Evolutionary conservation across 1,139 yeast genomes (phyloP), one percentile per base, ranked within the genome.

Genomic region (Blastobotrys raffinosifermentans): DNA sequence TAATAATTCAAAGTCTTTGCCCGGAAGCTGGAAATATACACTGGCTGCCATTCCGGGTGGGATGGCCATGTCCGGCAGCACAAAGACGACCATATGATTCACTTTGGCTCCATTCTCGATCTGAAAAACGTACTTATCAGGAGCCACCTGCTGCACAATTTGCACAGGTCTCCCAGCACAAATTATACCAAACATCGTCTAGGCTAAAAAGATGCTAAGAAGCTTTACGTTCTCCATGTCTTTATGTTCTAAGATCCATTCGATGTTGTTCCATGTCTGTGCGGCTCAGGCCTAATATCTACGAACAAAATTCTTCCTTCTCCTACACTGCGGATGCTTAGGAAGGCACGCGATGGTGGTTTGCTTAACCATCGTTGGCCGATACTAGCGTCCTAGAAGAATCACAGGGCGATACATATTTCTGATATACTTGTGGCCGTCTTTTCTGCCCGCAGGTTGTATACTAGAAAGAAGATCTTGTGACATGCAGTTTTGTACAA

Each of bases 21-120:
- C 72, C 1, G 95, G 94, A 39, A 87, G 63, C 57, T 91, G 95
- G 61, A 87, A 89, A 60, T 83, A 91, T 2, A 91, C 85, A 32
- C 89, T 70, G 0, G 96, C 97, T 0, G 91, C 78, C 51, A 69
- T 80, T 37, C 73, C 73, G 1, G 76, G 71, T 39, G 89, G 95
- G 32, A 83, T 65, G 4, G 66, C 68, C 2, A 72, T 70, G 40
- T 77, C 82, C 2, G 96, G 96, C 8, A 86, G 68, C 26, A 84
- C 64, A 53, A 86, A 86, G 14, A 86, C 66, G 2, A 91, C 80
- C 36, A 86, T 69, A 54, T 83, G 89, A 33, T 86, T 79, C 26
- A 81, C 69, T 41, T 69, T 70, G 17, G 78, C 66, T 0, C 84
- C 86, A 55, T 79, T 77, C 39, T 72, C 70, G 4, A 81, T 69